Base-by-base conservation (phyloP, 257 asterid genomes). In the Jasminum sambac region DNA sequence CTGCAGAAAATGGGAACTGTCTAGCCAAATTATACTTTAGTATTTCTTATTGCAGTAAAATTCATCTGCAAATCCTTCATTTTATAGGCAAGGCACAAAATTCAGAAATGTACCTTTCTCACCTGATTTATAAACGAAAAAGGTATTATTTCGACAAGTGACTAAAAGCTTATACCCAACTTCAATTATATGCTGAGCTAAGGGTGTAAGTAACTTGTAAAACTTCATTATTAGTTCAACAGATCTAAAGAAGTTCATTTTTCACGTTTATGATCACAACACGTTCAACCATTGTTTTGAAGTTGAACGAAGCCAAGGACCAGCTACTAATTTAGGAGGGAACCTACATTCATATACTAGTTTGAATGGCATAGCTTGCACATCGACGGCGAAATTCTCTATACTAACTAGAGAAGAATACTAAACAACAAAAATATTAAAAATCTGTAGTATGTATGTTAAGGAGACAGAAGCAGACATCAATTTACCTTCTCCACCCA, bases 401-500 rank as follows among this genome's bases (percentile, higher is more conserved):
- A 55, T 55, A 9, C 62, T 26, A 55, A 55, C 62, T 42, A 58
- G 17, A 70, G 59, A 70, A 38, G 63, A 36, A 48, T 8, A 44
- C 24, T 26, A 40, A 61, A 17, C 36, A 59, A 17, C 36, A 59
- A 13, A 26, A 76, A 19, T 58, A 17, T 25, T 46, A 26, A 44
- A 55, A 55, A 21, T 55, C 62, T 30, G 21, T 10, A 23, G 30
- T 55, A 55, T 55, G 36, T 19, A 23, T 19, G 23, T 17, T 8
- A 0, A 42, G 59, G 46, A 66, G 21, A n/a, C 19, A 39, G 10
- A 11, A 8, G 40, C 7, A 44, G 6, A 25, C 6, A 34, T 37
- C 8, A 26, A 16, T 64, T 71, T 73, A 88, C 98, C 98, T 92
- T 92, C 83, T 92, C 98, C 78, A 92, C 98, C 98, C 98, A 92